Conservation (phyloP, 225 moss, liverwort and hornwort genomes). For the Polytrichum commune region DNA sequence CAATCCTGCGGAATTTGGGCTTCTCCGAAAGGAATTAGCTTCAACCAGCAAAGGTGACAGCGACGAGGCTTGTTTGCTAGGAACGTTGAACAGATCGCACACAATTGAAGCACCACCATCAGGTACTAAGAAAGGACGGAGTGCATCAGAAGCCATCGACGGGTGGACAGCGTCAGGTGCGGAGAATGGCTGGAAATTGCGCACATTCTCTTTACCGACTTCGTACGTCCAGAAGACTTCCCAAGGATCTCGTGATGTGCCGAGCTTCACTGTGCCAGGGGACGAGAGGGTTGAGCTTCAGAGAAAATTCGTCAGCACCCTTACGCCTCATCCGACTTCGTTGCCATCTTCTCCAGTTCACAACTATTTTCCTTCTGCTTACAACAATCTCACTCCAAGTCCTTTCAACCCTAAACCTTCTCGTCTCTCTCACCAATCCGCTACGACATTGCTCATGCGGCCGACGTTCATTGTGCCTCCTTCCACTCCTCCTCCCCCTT, state of each 20-base stretch:
- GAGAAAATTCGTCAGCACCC: constrained; percentile 10
- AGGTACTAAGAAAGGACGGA: constrained; percentile 17
- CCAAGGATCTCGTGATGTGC: constrained; percentile 10
- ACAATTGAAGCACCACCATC: constrained; percentile 19
- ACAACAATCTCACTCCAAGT: constrained; percentile 7
- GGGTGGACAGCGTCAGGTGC: neutral
- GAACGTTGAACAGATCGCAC: constrained; percentile 31
- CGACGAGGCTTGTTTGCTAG: constrained; percentile 32
- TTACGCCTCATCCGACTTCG: constrained; percentile 29
- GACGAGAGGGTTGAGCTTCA: constrained; percentile 6
- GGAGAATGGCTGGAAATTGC: constrained; percentile 21
- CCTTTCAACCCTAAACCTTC: constrained; percentile 16
- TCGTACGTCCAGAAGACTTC: constrained; percentile 15
- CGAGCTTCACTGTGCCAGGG: constrained; percentile 4
- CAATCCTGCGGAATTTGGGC: constrained; percentile 28
- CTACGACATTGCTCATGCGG: constrained; percentile 6
- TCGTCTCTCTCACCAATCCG: constrained; percentile 18
- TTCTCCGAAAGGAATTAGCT: constrained; percentile 4
- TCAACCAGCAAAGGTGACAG: constrained; percentile 25
- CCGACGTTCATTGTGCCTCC: constrained; percentile 33
- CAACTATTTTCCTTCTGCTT: constrained; percentile 7
- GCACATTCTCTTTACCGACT: constrained; percentile 38
- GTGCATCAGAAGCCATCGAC: constrained; percentile 7
- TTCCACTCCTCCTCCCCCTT: constrained; percentile 37
- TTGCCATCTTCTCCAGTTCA: constrained; percentile 26